Evolutionary conservation across 148 eudicot genomes (phyloP).

Genomic region (Suaeda aralocaspica): DNA sequence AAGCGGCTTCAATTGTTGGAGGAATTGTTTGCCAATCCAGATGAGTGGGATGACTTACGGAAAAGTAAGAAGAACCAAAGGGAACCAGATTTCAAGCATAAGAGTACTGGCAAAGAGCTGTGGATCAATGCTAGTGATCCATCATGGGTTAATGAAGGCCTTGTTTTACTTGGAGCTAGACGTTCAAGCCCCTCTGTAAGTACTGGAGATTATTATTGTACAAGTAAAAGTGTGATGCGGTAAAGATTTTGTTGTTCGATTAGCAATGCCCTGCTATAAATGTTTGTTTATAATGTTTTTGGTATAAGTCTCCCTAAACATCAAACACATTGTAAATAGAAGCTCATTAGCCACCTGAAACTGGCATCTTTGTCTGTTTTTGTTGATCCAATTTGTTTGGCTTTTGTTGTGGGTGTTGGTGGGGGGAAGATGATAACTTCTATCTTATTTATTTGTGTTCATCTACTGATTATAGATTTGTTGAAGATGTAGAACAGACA

Average conservation of each 20-base stretch:
- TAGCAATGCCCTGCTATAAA: background rate
- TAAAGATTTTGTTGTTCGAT: background rate
- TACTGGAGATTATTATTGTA: background rate
- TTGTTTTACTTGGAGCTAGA: background rate
- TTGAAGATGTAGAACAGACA: background rate
- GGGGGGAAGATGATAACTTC: background rate
- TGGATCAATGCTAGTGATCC: slow-evolving; percentile 58
- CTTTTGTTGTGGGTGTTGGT: too few relatives aligned
- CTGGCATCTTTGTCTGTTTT: too few relatives aligned
- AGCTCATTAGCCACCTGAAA: too few relatives aligned
- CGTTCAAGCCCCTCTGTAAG: background rate
- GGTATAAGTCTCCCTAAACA: too few relatives aligned
- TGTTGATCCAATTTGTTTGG: too few relatives aligned
- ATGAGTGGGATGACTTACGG: slow-evolving; percentile 61
- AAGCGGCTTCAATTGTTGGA: slow-evolving; percentile 61
- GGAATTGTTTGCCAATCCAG: slow-evolving; percentile 56
- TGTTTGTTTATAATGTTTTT: background rate
- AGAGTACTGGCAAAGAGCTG: slow-evolving; percentile 60
- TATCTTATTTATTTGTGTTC: background rate
- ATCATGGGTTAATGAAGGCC: slow-evolving; percentile 27
- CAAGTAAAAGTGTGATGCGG: background rate
- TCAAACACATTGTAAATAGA: too few relatives aligned
- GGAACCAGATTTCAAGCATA: slow-evolving; percentile 67
- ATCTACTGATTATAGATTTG: background rate
- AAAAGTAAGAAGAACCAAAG: slow-evolving; percentile 37